Evolutionary conservation across 441 rosid genomes (phyloP).

Genomic region (Sinapis alba): DNA sequence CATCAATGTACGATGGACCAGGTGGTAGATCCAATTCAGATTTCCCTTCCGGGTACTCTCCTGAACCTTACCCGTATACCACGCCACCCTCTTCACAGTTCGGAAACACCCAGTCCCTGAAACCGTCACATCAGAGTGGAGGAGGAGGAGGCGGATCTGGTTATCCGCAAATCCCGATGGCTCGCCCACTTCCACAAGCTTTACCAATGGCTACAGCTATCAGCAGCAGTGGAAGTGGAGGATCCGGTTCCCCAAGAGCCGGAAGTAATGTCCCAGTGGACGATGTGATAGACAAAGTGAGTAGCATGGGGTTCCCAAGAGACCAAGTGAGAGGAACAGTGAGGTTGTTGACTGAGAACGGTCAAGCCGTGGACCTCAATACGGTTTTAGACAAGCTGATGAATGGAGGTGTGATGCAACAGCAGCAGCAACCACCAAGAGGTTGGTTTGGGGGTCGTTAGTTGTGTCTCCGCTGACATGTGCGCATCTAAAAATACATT

Average conservation of each 20-base stretch:
- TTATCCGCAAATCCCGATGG: slow-evolving; percentile 83
- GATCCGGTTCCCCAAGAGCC: slow-evolving; percentile 61
- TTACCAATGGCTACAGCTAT: slow-evolving; percentile 68
- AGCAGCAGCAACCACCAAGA: slow-evolving; percentile 66
- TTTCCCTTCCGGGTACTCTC: slow-evolving; percentile 62
- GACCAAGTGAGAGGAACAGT: slow-evolving; percentile 89
- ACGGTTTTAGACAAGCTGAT: slow-evolving; percentile 89
- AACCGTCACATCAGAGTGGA: slow-evolving; percentile 50
- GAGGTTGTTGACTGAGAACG: slow-evolving; percentile 75
- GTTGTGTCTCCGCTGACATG: slow-evolving; percentile 10
- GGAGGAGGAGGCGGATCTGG: slow-evolving; percentile 44
- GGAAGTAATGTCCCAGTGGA: slow-evolving; percentile 82
- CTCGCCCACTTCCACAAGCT: slow-evolving; percentile 74
- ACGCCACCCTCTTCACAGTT: slow-evolving; percentile 61
- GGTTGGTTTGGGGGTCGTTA: slow-evolving; percentile 76
- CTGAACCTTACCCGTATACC: slow-evolving; percentile 60
- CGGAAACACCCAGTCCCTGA: slow-evolving; percentile 54
- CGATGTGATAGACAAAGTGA: slow-evolving; percentile 80
- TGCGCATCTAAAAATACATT: too few species aligned
- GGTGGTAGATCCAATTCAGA: slow-evolving; percentile 61
- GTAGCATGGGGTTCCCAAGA: slow-evolving; percentile 86
- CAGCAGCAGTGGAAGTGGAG: slow-evolving; percentile 46
- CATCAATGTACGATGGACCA: slow-evolving; percentile 62
- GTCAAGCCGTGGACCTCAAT: slow-evolving; percentile 88
- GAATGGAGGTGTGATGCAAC: slow-evolving; percentile 63